Evolutionary conservation across 129 eudicot species (phyloP).

Genomic region (carrot (Daucus carota)): DNA sequence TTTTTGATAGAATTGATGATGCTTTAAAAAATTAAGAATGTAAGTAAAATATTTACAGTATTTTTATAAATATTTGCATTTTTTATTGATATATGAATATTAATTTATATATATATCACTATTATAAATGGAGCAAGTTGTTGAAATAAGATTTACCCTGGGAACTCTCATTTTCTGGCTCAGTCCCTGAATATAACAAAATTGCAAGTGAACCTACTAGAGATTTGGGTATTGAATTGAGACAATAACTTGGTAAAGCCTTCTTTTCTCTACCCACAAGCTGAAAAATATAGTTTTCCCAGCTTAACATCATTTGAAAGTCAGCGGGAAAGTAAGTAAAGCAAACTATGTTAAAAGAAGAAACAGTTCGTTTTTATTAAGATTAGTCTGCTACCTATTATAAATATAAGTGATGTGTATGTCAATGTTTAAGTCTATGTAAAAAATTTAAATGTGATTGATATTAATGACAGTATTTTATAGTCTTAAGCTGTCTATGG

Average conservation of each 20-base stretch:
- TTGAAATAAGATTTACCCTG: too few relatives aligned
- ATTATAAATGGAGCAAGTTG: too few relatives aligned
- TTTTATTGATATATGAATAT: too few relatives aligned
- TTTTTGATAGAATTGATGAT: too few relatives aligned
- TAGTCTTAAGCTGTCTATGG: not conserved
- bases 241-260: not conserved
- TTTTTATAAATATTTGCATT: too few relatives aligned
- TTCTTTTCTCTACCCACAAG: not conserved
- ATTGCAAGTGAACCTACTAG: not conserved
- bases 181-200: too few relatives aligned
- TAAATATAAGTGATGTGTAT: not conserved
- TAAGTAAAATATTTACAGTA: too few relatives aligned
- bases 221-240: not conserved
- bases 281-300: not conserved
- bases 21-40: too few relatives aligned
- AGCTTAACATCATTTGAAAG: not conserved
- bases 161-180: too few relatives aligned
- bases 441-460: too few relatives aligned
- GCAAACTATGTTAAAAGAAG: not conserved
- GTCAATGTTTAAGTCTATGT: not conserved
- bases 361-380: not conserved
- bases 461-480: not conserved
- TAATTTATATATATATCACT: too few relatives aligned
- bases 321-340: not conserved
- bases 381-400: not conserved